Base-by-base conservation (phyloP, 108 stramenopile genomes). In the Seminavis robusta region DNA sequence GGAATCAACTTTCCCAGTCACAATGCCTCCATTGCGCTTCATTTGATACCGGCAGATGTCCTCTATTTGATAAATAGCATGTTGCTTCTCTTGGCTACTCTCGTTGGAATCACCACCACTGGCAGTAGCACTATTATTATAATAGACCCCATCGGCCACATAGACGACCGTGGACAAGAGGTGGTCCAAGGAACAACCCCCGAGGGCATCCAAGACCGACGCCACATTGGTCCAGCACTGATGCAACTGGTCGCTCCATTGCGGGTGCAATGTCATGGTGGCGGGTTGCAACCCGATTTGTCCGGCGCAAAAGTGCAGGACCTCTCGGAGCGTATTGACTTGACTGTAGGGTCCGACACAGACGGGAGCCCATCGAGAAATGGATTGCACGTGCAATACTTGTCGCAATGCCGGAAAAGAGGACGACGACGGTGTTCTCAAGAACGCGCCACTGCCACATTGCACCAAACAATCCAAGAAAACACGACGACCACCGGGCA, bases 341-440 rank as follows among this genome's bases (percentile, higher is more conserved):
- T 99, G 99, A 47, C 87, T 81, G 73, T 99, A 99, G 1, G 99
- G 99, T 8, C 99, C 99, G 29, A 99, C 94, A 79, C 97, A 98
- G 2, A 95, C 88, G 4, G 99, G 99, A 3, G 97, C 99, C 97
- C 97, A 99, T 20, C 72, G 53, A 0, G 92, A 94, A 19, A 95
- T 76, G 16, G 94, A 95, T 50, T 94, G 94, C 9, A 99, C 99
- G 52, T 98, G 96, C 23, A 99, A 59, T 9, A 86, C 88, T 38
- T 93, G 66, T 27, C 91, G 65, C 23, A 81, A 53, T 16, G 79
- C 81, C n/a, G 78, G 20, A 42, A 9, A 34, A 19, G 47, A 41
- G 4, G 19, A 15, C 15, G 56, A 16, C 1, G n/a, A 36, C 19
- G 37, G 41, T 34, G 55, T 45, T 69, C 80, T 57, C 71, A 92